A percentile compares a stretch with the other conserved stretches of the same genome.
Conservation (phyloP, 495 filamentous ascomycete species). For the Tuber magnatum region DNA sequence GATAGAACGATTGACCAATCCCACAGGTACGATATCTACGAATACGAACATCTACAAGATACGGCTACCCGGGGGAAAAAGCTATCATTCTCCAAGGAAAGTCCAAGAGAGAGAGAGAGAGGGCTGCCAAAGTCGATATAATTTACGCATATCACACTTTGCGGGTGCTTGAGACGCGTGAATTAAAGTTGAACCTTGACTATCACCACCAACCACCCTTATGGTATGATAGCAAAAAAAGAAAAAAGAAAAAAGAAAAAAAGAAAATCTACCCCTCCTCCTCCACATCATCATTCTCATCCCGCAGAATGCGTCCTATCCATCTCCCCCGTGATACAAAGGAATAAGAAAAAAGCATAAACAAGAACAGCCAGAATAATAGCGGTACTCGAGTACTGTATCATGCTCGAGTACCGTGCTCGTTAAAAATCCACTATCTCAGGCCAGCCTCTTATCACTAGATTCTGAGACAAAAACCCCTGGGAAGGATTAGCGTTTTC, state of each 20-base stretch:
- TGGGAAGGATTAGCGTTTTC: no score
- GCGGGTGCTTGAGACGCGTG: neutral
- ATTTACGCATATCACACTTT: no score
- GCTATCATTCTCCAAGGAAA: neutral
- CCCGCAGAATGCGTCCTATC: neutral
- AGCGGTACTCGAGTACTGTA: neutral
- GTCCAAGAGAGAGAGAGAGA: neutral
- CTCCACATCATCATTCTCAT: slow-evolving; percentile 1
- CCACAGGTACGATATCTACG: no score
- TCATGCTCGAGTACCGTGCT: no score
- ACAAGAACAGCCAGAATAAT: neutral
- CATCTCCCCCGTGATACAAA: neutral
- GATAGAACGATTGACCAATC: neutral
- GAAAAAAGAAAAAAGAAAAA: no score
- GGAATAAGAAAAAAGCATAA: neutral
- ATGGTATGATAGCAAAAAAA: neutral
- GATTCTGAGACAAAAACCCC: no score
- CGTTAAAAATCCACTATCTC: no score
- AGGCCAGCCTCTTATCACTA: no score
- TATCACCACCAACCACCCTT: neutral
- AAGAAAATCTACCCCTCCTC: neutral
- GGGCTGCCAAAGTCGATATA: neutral
- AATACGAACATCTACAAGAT: neutral
- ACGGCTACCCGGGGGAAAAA: neutral
- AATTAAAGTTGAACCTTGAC: neutral